Evolutionary conservation across 192 early-diverging fungal genomes (phyloP).

Genomic region (Jimgerdemannia flammicorona): DNA sequence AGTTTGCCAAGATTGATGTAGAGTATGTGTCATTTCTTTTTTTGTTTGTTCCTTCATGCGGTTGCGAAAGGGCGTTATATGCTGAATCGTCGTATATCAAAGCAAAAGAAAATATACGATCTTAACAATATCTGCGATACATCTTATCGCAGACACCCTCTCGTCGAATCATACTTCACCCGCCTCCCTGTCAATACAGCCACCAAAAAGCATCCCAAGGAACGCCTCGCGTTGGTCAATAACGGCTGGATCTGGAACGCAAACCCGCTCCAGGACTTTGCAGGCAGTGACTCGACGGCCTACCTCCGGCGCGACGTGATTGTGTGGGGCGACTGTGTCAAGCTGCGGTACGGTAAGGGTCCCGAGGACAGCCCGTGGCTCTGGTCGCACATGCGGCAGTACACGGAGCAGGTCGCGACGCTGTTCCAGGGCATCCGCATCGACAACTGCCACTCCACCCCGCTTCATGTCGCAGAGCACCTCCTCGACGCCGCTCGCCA

Average conservation of each 20-base stretch:
- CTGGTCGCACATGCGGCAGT: constrained; percentile 89
- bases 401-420: constrained; percentile 84
- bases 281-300: constrained; percentile 76
- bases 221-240: constrained; percentile 79
- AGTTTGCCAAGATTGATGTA: constrained; percentile 68
- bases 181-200: constrained; percentile 58
- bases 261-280: constrained; percentile 92
- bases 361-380: constrained; percentile 92
- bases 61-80: not conserved
- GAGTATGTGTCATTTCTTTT: constrained; percentile 11
- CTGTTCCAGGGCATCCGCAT: constrained; percentile 96
- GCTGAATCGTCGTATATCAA: not conserved
- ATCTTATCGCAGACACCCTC: constrained; percentile 58
- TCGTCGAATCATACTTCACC: constrained; percentile 97
- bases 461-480: constrained; percentile 90
- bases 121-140: constrained; percentile 9
- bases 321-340: constrained; percentile 99
- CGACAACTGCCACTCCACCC: constrained; percentile 99
- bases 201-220: constrained; percentile 54
- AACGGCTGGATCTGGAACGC: constrained; percentile 98
- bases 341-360: constrained; percentile 86
- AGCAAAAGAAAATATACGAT: not conserved
- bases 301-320: constrained; percentile 96
- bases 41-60: not conserved
- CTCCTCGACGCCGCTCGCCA: constrained; percentile 84